A percentile compares a stretch with the other conserved stretches of the same genome.
Evolutionary conservation across 345 rosid species (phyloP).

Genomic region (Lumnitzera littorea): DNA sequence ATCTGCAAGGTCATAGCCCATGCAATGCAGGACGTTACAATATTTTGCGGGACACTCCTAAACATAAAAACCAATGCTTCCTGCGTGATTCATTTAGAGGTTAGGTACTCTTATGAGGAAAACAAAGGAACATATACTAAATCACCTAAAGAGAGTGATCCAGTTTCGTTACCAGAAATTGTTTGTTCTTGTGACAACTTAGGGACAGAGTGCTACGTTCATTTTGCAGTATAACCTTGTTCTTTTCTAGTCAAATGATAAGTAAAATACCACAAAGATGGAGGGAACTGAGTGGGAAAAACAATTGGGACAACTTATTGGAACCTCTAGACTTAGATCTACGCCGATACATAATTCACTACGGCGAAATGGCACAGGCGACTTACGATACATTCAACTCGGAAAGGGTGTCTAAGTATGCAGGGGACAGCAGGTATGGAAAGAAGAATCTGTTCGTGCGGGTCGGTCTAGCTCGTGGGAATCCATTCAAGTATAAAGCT

Average conservation of each 20-base stretch:
- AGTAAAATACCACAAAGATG: slow-evolving; percentile 38
- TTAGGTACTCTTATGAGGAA: too few relatives aligned
- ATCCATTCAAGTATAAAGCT: slow-evolving; percentile 39
- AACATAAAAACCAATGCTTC: too few relatives aligned
- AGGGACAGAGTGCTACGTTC: slow-evolving; percentile 1
- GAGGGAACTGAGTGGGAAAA: slow-evolving; percentile 61
- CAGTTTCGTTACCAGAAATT: too few relatives aligned
- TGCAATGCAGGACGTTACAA: too few relatives aligned
- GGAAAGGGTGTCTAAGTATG: slow-evolving; percentile 43
- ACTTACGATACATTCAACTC: slow-evolving; percentile 61
- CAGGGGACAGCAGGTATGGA: slow-evolving; percentile 52
- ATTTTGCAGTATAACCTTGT: slow-evolving; percentile 2
- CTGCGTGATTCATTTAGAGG: too few relatives aligned
- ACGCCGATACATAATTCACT: slow-evolving; percentile 58
- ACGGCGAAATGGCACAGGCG: slow-evolving; percentile 77
- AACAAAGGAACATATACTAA: too few relatives aligned
- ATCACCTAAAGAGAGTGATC: too few relatives aligned
- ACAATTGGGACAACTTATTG: slow-evolving; percentile 50
- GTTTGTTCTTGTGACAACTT: too few relatives aligned
- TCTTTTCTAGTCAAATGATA: slow-evolving; percentile 10
- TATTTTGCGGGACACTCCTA: too few relatives aligned
- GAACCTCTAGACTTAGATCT: slow-evolving; percentile 75
- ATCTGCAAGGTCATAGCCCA: too few relatives aligned
- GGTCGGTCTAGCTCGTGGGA: slow-evolving; percentile 41
- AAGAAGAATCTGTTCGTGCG: slow-evolving; percentile 41